Evolutionary conservation across 768 basidiomycete genomes (phyloP), one percentile per base, ranked within the genome.

Genomic region (Suillus cothurnatus): DNA sequence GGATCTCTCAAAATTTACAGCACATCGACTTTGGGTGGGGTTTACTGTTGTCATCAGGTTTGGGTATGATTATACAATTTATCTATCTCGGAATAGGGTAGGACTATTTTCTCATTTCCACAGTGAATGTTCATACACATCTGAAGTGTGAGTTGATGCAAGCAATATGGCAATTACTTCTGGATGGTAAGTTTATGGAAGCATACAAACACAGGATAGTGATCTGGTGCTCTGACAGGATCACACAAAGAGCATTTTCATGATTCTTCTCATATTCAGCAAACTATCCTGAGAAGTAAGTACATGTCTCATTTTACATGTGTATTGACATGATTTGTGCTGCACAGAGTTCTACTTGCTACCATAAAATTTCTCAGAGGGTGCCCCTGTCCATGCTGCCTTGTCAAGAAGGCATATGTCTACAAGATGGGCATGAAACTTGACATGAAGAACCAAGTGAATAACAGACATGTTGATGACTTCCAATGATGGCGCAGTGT

Each of bases 381-480:
- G 14, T 71, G 71, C 53, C 72, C 65, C 1, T 76, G 74, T 41
- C 74, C 74, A 6, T 56, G 67, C 15, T 74, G 74, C 62, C n/a
- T n/a, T n/a, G n/a, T n/a, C n/a, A n/a, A n/a, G n/a, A n/a, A n/a
- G n/a, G n/a, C n/a, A n/a, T n/a, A n/a, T n/a, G n/a, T n/a, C n/a
- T n/a, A n/a, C n/a, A n/a, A n/a, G n/a, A n/a, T n/a, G n/a, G n/a
- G n/a, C n/a, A n/a, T n/a, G n/a, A n/a, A n/a, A n/a, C n/a, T n/a
- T n/a, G n/a, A n/a, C n/a, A n/a, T n/a, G n/a, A n/a, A n/a, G n/a
- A n/a, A n/a, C n/a, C n/a, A n/a, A n/a, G n/a, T n/a, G n/a, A n/a
- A n/a, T n/a, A n/a, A n/a, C n/a, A n/a, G n/a, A n/a, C n/a, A n/a
- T n/a, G n/a, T n/a, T n/a, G n/a, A n/a, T n/a, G n/a, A n/a, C n/a